Percentiles rank a stretch among this genome's conserved stretches.
phyloP scores from a whole-genome alignment of 257 asterid species.

The Capsicum baccatum region DNA sequence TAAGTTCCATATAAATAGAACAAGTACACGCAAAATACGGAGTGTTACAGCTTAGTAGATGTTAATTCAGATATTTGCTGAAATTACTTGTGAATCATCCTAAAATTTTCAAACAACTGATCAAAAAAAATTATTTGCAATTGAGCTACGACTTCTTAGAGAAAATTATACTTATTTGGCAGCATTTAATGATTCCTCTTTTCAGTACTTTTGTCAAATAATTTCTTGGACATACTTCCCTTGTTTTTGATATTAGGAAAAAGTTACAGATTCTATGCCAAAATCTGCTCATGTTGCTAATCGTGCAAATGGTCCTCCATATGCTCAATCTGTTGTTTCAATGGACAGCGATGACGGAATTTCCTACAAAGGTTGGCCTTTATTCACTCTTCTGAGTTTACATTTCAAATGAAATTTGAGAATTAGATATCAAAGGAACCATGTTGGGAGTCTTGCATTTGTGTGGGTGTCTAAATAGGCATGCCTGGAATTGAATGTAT shows the following conservation, averaged over 20 bases:
- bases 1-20: too few species aligned
- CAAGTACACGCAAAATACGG: too few species aligned
- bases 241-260: constrained; percentile 61
- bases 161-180: background rate
- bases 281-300: constrained; percentile 71
- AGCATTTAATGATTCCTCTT: background rate
- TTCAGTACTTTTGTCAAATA: background rate
- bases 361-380: constrained; percentile 66
- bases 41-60: background rate
- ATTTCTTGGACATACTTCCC: constrained; percentile 31
- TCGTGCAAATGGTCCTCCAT: constrained; percentile 74
- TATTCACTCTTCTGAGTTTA: constrained; percentile 18
- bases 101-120: background rate
- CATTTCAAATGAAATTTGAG: constrained; percentile 5
- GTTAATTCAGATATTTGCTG: constrained; percentile 10
- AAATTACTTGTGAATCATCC: background rate
- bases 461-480: background rate
- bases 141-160: background rate
- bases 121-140: background rate
- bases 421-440: background rate
- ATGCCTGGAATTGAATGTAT: constrained; percentile 16
- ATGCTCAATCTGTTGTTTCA: constrained; percentile 68
- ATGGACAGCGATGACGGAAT: constrained; percentile 92
- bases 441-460: constrained; percentile 3
- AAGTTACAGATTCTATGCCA: constrained; percentile 65